Percentiles rank a stretch among this genome's conserved stretches.
Conservation (phyloP, 257 asterid genomes). For the Nicotiana attenuata region DNA sequence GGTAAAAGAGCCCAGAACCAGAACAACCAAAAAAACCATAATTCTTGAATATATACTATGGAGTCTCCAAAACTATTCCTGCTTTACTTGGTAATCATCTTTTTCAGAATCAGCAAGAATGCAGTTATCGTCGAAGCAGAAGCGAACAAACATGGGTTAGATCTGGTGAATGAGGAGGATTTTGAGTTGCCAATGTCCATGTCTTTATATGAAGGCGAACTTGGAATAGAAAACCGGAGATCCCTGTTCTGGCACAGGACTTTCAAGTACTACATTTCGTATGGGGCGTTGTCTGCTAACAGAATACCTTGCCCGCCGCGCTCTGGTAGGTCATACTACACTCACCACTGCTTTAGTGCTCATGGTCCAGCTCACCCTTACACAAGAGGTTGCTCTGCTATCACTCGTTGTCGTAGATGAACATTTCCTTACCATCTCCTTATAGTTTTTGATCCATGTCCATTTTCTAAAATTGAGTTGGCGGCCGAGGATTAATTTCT, state of each 20-base stretch:
- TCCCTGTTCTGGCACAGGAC: constrained; percentile 54
- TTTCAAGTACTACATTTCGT: constrained; percentile 52
- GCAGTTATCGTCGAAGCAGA: constrained; percentile 15
- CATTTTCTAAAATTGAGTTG: no score
- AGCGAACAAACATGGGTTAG: constrained; percentile 20
- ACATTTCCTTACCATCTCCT: not conserved
- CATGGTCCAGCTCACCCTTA: constrained; percentile 74
- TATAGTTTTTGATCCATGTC: not conserved
- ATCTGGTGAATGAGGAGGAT: constrained; percentile 28
- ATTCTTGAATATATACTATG: constrained; percentile 21
- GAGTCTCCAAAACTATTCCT: constrained; percentile 16
- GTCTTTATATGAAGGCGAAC: constrained; percentile 16
- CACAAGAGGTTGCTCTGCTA: constrained; percentile 77
- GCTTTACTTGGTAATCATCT: constrained; percentile 21
- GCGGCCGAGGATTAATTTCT: no score
- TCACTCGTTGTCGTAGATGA: constrained; percentile 71
- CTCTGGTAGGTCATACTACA: constrained; percentile 81
- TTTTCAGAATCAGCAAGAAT: not conserved
- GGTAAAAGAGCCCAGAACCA: no score
- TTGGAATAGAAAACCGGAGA: constrained; percentile 10
- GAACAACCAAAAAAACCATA: not conserved
- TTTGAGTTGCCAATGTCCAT: constrained; percentile 33
- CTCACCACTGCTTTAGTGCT: constrained; percentile 61
- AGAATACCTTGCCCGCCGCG: constrained; percentile 79
- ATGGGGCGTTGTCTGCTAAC: constrained; percentile 68